Evolutionary conservation across 768 basidiomycete genomes (phyloP), one percentile per base, ranked within the genome.

Genomic region (Lentinula detonsa): DNA sequence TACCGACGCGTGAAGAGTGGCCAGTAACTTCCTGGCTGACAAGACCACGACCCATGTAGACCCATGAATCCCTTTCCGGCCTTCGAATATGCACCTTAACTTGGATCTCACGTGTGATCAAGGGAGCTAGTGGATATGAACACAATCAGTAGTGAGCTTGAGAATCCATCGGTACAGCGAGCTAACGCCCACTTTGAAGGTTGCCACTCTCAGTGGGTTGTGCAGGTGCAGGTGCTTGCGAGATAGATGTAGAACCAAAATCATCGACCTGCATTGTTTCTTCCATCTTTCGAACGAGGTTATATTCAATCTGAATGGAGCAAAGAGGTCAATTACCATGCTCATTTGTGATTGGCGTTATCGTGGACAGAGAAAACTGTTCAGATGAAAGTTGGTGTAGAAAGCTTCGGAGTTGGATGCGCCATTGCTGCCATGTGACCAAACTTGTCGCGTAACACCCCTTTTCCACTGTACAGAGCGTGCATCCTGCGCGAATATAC

Each of bases 61-160:
- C 76, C 91, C 91, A 93, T 16, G 86, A 81, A 34, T 93, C 91
- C 68, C 77, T 84, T 59, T 91, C 91, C 39, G 91, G 87, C 65
- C 85, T 78, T 64, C 91, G 81, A 65, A 91, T 87, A 67, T 93
- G 91, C 18, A 93, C 90, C 71, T 93, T 92, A 62, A 93, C 91
- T 61, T 88, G 83, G 62, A 93, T 82, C 61, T 93, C 86, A 60
- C 83, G 83, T 61, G 76, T 62, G 63, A 69, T 65, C 63, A 69
- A 60, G 34, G 66, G 67, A 21, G 64, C 66, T 64, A 65, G 55
- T 60, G 56, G 39, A 33, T 37, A 59, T 18, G 21, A n/a, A 60
- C 13, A 33, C n/a, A 65, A 21, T 45, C 16, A 40, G 43, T 18
- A 48, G 50, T 66, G 35, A 40, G 42, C 45, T 60, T 53, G 28